Conservation (phyloP, 805 yeast species). For the Starmerella tilneyi region DNA sequence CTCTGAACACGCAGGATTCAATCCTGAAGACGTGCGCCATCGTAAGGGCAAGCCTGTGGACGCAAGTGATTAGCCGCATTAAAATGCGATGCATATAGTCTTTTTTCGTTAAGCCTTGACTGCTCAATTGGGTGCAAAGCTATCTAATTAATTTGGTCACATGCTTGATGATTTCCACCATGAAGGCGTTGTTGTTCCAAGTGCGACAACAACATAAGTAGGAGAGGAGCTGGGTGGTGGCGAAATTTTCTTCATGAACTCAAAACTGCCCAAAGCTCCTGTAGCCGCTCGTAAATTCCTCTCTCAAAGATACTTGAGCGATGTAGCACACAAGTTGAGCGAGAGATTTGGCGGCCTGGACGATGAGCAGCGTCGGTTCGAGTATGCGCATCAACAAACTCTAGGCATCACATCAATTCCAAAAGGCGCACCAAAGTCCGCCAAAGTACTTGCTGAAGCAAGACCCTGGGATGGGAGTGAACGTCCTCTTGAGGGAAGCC, state of each 20-base stretch:
- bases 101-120: no score
- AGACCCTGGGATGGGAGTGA: slow-evolving; percentile 56
- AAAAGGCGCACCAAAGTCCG: slow-evolving; percentile 36
- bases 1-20: slow-evolving; percentile 73
- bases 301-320: not conserved
- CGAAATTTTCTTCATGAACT: no score
- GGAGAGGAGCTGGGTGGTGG: no score
- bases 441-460: slow-evolving; percentile 41
- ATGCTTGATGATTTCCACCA: no score
- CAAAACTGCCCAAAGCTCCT: not conserved
- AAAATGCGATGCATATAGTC: not conserved
- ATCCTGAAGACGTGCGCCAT: slow-evolving; percentile 62
- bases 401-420: slow-evolving; percentile 40
- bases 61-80: not conserved
- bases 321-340: slow-evolving; percentile 2
- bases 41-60: slow-evolving; percentile 34
- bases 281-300: not conserved
- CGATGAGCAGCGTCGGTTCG: slow-evolving; percentile 28
- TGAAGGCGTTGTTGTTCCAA: no score
- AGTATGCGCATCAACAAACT: slow-evolving; percentile 34
- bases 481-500: slow-evolving; percentile 36
- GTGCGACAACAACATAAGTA: no score
- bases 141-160: no score
- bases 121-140: no score
- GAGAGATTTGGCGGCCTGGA: slow-evolving; percentile 3